Evolutionary conservation across 1,139 yeast species (phyloP), one percentile per base, ranked within the genome.

Genomic region (Scheffersomyces segobiensis): DNA sequence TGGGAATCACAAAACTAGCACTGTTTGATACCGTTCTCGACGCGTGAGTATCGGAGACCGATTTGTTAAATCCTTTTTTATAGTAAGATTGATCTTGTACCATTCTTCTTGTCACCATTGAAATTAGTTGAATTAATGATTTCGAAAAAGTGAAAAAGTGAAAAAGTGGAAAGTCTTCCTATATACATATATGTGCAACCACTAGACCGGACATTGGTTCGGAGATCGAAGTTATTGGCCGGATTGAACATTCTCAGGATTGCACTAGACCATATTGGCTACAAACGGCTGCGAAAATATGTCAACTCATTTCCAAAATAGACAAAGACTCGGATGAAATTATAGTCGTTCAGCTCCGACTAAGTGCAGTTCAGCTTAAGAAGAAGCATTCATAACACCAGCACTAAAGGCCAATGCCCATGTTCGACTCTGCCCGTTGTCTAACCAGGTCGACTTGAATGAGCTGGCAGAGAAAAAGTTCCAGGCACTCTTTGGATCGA

Each of bases 341-440:
- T 32, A 32, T 2, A 32, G 42, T 10, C 32, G 32, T 24, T 24
- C 32, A 24, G 32, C 32, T 24, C 32, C 8, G 42, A 7, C 12
- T 1, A 32, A 3, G 3, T 12, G 42, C 17, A 2, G 49, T 3
- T 10, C 42, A 32, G 42, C 2, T 10, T 52, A 46, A 21, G 52
- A 5, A 3, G 57, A 55, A n/a, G 63, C 58, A 53, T 63, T 64
- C 50, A 57, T 53, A 21, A 66, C 60, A 50, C 68, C 69, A 49
- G 65, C 69, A n/a, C 67, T 63, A 68, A 85, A 92, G 0, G 97
- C 90, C 64, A 93, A 77, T 55, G 93, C 85, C 98, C 98, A 93
- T 0, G 98, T 90, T 67, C 87, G 77, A 64, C 97, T 88, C 78
- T 92, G 96, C 2, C 99, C 99, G 59, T 86, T 86, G 69, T 95